Conservation (phyloP, 2,329 filamentous ascomycete species). For the Cladosporium oxysporum region DNA sequence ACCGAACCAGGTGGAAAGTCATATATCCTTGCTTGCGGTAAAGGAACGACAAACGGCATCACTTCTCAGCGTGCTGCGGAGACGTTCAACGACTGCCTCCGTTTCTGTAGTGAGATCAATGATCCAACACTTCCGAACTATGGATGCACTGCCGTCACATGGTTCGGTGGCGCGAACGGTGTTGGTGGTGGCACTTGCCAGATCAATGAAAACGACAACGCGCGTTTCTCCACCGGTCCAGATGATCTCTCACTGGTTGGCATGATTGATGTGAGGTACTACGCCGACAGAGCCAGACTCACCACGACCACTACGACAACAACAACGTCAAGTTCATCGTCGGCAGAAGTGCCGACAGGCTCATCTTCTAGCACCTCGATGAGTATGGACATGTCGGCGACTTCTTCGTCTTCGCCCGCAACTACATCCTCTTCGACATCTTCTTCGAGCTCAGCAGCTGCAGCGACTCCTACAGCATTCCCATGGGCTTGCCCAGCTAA, state of each 20-base stretch:
- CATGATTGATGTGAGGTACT: slow-evolving; percentile 5
- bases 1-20: neutral
- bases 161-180: slow-evolving; percentile 1
- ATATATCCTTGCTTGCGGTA: slow-evolving; percentile 14
- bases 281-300: neutral
- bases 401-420: neutral
- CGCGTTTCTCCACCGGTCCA: neutral
- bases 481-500: slow-evolving; percentile 1
- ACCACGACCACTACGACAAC: neutral
- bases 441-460: neutral
- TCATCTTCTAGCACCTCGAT: neutral
- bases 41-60: slow-evolving; percentile 2
- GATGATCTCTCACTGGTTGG: neutral
- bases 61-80: neutral
- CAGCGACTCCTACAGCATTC: neutral
- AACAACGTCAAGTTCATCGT: neutral
- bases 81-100: slow-evolving; percentile 13
- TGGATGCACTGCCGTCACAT: slow-evolving; percentile 8
- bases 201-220: neutral
- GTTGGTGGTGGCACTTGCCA: neutral
- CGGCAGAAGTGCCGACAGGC: neutral
- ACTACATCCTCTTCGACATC: neutral
- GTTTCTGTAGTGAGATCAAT: neutral
- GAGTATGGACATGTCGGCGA: neutral
- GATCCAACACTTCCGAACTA: neutral